Evolutionary conservation across 2,329 filamentous ascomycete genomes (phyloP), one percentile per base, ranked within the genome.

Genomic region (Pseudogymnoascus sp.): DNA sequence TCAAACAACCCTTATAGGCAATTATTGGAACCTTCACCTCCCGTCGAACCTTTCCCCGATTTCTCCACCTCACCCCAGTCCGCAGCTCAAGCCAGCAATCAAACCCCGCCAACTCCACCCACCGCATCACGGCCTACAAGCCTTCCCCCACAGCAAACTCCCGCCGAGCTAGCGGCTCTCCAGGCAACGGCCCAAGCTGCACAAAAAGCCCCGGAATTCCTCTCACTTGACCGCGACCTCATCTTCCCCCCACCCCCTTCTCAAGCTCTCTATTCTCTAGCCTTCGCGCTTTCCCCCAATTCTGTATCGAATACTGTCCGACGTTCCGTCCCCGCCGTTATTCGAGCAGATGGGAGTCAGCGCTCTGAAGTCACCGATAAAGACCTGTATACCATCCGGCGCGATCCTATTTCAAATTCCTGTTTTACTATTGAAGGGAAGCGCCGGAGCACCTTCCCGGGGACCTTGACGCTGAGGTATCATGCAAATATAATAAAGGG

Each of bases 341-440:
- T 24, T 1, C 57, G 57, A 15, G 21, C 57, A 26, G 57, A 59
- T 29, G 57, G 57, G 21, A 39, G 7, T 9, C 57, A 39, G 37
- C 57, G 57, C 7, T 59, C 57, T 39, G 33, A 59, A 26, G 57
- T 59, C 35, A 37, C 33, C 13, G 57, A 59, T 31, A 59, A 59
- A 31, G 57, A 59, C 15, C 35, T 59, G 11, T 59, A 59, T 31
- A 15, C 17, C 21, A 39, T 59, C 33, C 33, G 37, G 5, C 33
- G 57, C 17, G 37, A 31, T 40, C 13, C 21, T 26, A n/a, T 59
- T 39, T 26, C 13, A 10, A 39, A 59, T 15, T 37, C 33, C 17
- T 11, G 26, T 3, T 59, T 26, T 17, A 59, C 13, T 15, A 59
- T 59, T 6, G 57, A 59, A 10, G 57, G 57, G 33, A 37, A 59